Evolutionary conservation across 352 stramenopile genomes (phyloP), one percentile per base, ranked within the genome.

Genomic region (Hyaloperonospora arabidopsidis): DNA sequence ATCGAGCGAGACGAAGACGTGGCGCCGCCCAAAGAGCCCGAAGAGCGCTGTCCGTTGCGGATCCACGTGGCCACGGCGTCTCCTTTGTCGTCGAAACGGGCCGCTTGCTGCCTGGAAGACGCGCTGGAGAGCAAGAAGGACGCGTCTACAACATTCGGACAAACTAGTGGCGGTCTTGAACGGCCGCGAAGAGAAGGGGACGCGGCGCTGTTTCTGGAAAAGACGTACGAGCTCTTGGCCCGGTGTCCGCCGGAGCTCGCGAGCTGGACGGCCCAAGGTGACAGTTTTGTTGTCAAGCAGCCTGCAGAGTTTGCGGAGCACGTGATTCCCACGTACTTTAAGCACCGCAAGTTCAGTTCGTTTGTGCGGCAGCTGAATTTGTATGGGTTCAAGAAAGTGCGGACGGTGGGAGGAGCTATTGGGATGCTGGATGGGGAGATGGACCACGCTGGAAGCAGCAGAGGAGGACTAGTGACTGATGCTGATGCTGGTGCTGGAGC

Each of bases 291-390:
- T 35, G 77, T 96, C n/a, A 93, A 95, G 65, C 81, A 92, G 57
- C 82, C 87, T 3, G 63, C 76, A 19, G 72, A 72, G 28, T 96
- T 97, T 63, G 84, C 87, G 0, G 77, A 91, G 57, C 70, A 82
- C 57, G 79, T 96, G 17, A 90, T 97, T 61, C 88, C 88, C 2
- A 65, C 76, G 22, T 96, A 95, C 75, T 96, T 97, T 66, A 95
- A 96, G 68, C 88, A 97, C 76, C 82, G 78, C 60, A 97, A 95
- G 58, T 95, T 97, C 54, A 89, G 79, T 41, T 94, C 80, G 32
- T 97, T 97, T 59, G 86, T 97, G 52, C 77, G 88, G n/a, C 88
- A 97, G 65, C 70, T 97, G 21, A 95, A 96, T 66, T 82, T 97
- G 45, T 97, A 96, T 59, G 87, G 87, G 18, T 96, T 97, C 63